Percentiles rank a stretch among this genome's conserved stretches.
phyloP scores from a whole-genome alignment of 2,329 filamentous ascomycete species.

The Aspergillus sp. region DNA sequence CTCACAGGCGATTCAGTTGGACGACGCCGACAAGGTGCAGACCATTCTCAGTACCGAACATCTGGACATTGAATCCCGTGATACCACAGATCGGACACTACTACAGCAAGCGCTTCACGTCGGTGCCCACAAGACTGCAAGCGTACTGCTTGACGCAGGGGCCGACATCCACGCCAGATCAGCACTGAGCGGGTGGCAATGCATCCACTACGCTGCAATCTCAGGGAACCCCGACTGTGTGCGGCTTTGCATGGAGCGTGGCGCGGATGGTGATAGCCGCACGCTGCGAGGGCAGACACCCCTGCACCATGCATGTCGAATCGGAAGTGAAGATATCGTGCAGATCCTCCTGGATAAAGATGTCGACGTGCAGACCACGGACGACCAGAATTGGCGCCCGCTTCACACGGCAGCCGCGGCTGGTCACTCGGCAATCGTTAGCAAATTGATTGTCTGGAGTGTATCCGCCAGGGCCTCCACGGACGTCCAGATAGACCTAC shows the following conservation, averaged over 20 bases:
- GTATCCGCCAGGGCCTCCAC: background rate
- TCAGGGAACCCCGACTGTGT: background rate
- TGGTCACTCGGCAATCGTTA: background rate
- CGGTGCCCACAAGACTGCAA: background rate
- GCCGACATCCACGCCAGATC: constrained; percentile 1
- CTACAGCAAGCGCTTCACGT: background rate
- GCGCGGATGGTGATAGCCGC: background rate
- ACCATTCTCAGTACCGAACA: background rate
- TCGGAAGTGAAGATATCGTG: constrained; percentile 1
- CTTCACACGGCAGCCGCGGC: background rate
- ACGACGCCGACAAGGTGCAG: background rate
- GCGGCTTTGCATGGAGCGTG: background rate
- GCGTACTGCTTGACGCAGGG: background rate
- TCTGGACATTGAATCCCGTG: background rate
- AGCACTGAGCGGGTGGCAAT: background rate
- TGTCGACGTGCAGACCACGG: background rate
- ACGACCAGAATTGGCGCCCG: background rate
- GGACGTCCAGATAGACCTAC: background rate
- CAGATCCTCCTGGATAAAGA: background rate
- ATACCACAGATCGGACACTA: background rate
- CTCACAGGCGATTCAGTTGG: background rate
- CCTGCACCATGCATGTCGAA: constrained; percentile 1
- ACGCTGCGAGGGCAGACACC: constrained; percentile 1
- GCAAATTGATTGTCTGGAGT: background rate
- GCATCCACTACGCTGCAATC: background rate